Percentiles rank a stretch among this genome's conserved stretches.
phyloP scores from a whole-genome alignment of 208 protist species.

The Perkinsela sp. region DNA sequence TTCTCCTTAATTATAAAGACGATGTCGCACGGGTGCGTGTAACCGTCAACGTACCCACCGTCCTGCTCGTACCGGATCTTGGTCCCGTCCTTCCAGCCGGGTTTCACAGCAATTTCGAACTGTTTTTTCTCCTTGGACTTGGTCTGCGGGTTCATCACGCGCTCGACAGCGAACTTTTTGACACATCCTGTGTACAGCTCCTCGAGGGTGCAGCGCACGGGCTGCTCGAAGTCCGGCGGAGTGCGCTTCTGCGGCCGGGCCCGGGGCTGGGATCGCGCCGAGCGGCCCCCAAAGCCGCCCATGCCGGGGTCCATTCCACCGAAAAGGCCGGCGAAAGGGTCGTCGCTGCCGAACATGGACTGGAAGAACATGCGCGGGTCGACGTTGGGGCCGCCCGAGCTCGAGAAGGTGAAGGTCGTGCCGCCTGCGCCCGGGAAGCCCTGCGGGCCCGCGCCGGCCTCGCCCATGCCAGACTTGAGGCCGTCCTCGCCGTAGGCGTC shows the following conservation, averaged over 20 bases:
- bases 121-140: constrained; percentile 34
- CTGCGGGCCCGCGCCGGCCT: constrained; percentile 3
- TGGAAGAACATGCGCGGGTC: constrained; percentile 65
- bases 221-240: constrained; percentile 18
- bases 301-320: constrained; percentile 5
- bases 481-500: constrained; percentile 69
- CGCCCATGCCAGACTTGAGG: constrained; percentile 11
- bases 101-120: constrained; percentile 69
- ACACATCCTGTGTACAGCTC: constrained; percentile 35
- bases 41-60: constrained; percentile 40
- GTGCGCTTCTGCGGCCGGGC: constrained; percentile 9
- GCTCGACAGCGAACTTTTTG: constrained; percentile 40
- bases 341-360: constrained; percentile 14
- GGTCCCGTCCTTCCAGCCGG: constrained; percentile 81
- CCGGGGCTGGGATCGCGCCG: neutral
- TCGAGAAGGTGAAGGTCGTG: constrained; percentile 4
- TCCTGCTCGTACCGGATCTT: constrained; percentile 75
- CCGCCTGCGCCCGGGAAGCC: constrained; percentile 9
- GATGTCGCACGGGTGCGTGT: constrained; percentile 69
- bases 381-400: constrained; percentile 1
- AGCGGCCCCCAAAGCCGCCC: constrained; percentile 3
- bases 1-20: constrained; percentile 81
- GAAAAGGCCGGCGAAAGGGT: constrained; percentile 6
- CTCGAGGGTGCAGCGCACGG: constrained; percentile 20
- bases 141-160: constrained; percentile 12